Conservation (phyloP, 1,284 basidiomycete species). For the Cystobasidium pallidum region DNA sequence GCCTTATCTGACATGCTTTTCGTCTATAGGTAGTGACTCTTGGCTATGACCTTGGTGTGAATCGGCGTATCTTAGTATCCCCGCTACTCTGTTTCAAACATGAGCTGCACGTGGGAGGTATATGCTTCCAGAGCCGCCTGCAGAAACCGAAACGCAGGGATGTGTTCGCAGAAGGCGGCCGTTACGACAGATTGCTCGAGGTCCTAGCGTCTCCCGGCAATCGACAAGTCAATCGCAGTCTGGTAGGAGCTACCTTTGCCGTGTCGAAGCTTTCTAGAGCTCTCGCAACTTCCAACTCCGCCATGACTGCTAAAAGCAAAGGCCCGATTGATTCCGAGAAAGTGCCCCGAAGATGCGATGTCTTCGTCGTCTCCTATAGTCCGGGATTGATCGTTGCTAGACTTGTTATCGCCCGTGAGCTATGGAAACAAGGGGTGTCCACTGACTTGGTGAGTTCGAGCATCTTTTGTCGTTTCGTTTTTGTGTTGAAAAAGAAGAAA, state of each 20-base stretch:
- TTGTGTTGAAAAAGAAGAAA: not conserved
- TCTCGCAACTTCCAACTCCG: slow-evolving; percentile 53
- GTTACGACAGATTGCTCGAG: slow-evolving; percentile 62
- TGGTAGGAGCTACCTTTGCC: slow-evolving; percentile 62
- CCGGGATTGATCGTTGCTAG: slow-evolving; percentile 59
- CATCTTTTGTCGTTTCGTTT: not conserved
- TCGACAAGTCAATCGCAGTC: slow-evolving; percentile 53
- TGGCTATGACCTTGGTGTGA: slow-evolving; percentile 59
- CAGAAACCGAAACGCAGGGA: slow-evolving; percentile 59
- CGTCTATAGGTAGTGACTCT: slow-evolving; percentile 58
- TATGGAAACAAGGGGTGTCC: slow-evolving; percentile 62
- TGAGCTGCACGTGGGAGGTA: slow-evolving; percentile 61
- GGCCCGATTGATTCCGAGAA: slow-evolving; percentile 21
- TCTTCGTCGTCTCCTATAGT: slow-evolving; percentile 61
- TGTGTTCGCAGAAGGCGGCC: slow-evolving; percentile 60
- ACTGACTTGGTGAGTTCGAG: slow-evolving; percentile 60
- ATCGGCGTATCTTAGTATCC: slow-evolving; percentile 59
- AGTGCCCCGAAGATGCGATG: slow-evolving; percentile 61
- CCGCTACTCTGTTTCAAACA: slow-evolving; percentile 58
- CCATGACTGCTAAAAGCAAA: slow-evolving; percentile 22
- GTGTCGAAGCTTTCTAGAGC: slow-evolving; percentile 61
- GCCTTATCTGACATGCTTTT: slow-evolving; percentile 47
- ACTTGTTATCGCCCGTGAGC: slow-evolving; percentile 60
- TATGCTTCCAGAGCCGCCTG: slow-evolving; percentile 62
- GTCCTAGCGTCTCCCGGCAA: slow-evolving; percentile 58